Evolutionary conservation across 768 basidiomycete genomes (phyloP).

Genomic region (Tylopilus balloui): DNA sequence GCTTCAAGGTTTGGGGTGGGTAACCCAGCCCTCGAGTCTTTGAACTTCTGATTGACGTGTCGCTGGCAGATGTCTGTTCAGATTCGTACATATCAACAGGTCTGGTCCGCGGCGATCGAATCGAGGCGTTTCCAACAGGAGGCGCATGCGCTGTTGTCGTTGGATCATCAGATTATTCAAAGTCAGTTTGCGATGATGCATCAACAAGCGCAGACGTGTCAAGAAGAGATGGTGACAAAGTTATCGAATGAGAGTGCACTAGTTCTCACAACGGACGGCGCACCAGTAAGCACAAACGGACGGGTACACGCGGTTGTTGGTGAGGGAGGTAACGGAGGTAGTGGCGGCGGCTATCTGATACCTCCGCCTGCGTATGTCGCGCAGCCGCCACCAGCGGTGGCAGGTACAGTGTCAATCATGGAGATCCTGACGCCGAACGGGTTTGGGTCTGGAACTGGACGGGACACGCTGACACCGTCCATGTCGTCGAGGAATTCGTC

Average conservation of each 20-base stretch:
- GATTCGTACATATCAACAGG: slow-evolving; percentile 50
- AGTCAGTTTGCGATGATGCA: slow-evolving; percentile 10
- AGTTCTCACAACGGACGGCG: neutral
- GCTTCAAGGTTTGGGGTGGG: slow-evolving; percentile 24
- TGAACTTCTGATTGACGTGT: neutral
- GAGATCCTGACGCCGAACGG: neutral
- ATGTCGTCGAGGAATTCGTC: neutral
- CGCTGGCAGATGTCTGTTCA: slow-evolving; percentile 41
- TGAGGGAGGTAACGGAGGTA: neutral
- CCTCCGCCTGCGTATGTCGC: slow-evolving; percentile 8
- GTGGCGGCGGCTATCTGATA: neutral
- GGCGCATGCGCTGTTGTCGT: slow-evolving; percentile 11
- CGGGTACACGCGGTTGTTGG: neutral
- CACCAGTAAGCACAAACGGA: neutral
- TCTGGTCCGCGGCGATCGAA: slow-evolving; percentile 36
- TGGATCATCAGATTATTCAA: slow-evolving; percentile 18
- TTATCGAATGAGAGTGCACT: slow-evolving; percentile 1
- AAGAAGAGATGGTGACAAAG: neutral
- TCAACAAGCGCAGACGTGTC: slow-evolving; percentile 2
- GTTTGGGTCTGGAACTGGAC: neutral
- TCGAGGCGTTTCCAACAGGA: slow-evolving; percentile 22
- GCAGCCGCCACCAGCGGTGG: neutral
- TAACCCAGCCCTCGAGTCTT: neutral
- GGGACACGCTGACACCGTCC: neutral
- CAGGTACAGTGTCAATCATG: neutral